These are phyloP conservation scores for Talaromyces stipitatus DNA, from an alignment of 495 filamentous ascomycete species.

Conservation along the genomic window DNA sequence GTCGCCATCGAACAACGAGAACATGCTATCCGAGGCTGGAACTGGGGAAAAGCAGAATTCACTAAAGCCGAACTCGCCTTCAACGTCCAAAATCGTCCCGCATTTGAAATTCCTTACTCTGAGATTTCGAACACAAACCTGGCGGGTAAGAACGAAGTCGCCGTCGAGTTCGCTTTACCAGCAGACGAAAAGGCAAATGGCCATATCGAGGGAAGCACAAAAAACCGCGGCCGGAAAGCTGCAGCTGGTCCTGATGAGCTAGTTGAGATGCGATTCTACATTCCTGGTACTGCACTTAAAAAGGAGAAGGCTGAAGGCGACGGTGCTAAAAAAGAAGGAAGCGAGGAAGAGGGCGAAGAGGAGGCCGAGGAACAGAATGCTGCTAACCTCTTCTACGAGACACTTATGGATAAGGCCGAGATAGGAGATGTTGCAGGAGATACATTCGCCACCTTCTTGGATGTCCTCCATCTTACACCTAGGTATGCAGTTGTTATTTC, in stretches of 20 bases:
- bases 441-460: constrained; percentile 93
- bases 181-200: constrained; percentile 57
- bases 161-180: constrained; percentile 83
- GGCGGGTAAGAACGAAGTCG: constrained; percentile 95
- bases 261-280: constrained; percentile 98
- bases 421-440: constrained; percentile 98
- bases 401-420: constrained; percentile 96
- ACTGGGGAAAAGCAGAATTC: constrained; percentile 98
- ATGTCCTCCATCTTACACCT: constrained; percentile 94
- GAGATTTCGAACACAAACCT: constrained; percentile 98
- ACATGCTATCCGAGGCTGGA: constrained; percentile 95
- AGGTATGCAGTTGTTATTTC: constrained; percentile 48
- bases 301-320: constrained; percentile 71
- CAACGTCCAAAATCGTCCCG: constrained; percentile 92
- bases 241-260: constrained; percentile 84
- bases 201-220: constrained; percentile 63
- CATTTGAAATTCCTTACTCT: constrained; percentile 95
- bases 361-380: constrained; percentile 80
- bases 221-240: constrained; percentile 78
- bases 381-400: constrained; percentile 92
- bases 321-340: constrained; percentile 59
- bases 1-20: constrained; percentile 85
- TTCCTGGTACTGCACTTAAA: constrained; percentile 82
- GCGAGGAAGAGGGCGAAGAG: constrained; percentile 59
- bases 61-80: constrained; percentile 90